Conservation (phyloP, 257 asterid genomes). For the Nyctanthes arbortristis region DNA sequence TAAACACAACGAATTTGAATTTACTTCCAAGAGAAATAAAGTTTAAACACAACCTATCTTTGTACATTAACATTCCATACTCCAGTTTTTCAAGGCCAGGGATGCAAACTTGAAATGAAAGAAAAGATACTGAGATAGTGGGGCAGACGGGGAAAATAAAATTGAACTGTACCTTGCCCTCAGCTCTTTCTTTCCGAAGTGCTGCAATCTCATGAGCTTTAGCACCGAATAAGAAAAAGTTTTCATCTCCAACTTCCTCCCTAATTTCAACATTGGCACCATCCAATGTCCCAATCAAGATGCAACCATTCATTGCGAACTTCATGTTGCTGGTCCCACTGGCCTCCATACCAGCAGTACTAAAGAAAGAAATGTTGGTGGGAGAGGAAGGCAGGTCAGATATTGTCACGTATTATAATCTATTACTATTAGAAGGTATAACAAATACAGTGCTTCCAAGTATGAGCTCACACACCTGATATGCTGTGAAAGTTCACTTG, state of each 20-base stretch:
- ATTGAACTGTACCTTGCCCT: conserved; percentile 57
- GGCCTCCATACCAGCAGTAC: conserved; percentile 97
- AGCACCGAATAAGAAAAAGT: conserved; percentile 91
- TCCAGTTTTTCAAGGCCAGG: not conserved
- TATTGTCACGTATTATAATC: conserved; percentile 9
- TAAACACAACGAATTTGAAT: not conserved
- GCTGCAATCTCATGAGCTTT: conserved; percentile 76
- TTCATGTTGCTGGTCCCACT: conserved; percentile 98
- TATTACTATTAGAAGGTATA: conserved; percentile 4
- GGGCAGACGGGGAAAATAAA: not conserved
- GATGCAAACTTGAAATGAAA: not conserved
- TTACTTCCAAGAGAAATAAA: not conserved
- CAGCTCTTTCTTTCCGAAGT: conserved; percentile 78
- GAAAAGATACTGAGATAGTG: not conserved
- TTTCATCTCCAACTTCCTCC: conserved; percentile 84
- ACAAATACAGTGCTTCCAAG: conserved; percentile 9
- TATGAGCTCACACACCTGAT: conserved; percentile 55
- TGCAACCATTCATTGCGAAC: conserved; percentile 82
- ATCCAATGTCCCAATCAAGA: conserved; percentile 81
- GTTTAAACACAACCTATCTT: not conserved
- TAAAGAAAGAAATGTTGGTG: conserved; percentile 18
- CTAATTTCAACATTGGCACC: conserved; percentile 93
- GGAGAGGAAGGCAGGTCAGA: conserved; percentile 20
- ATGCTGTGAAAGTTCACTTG: conserved; percentile 84
- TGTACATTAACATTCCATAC: not conserved